These are phyloP conservation scores for Pyrenophora seminiperda DNA, from an alignment of 2,329 filamentous ascomycete species.

Conservation along the genomic window DNA sequence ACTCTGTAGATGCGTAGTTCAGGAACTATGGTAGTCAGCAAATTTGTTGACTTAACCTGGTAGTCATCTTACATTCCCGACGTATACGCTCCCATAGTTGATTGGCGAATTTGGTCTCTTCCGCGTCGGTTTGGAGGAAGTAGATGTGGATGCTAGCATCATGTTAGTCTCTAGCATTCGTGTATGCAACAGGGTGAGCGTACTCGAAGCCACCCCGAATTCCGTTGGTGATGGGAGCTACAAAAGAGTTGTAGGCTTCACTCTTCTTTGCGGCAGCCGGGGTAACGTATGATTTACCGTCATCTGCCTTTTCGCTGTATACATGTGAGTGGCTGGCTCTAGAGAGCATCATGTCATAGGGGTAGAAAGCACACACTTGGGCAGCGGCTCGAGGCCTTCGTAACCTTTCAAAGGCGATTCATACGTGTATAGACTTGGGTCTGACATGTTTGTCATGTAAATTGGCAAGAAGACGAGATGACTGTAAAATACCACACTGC, in stretches of 20 bases:
- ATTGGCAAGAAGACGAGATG: not conserved
- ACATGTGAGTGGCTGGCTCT: slow-evolving; percentile 10
- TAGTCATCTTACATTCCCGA: slow-evolving; percentile 68
- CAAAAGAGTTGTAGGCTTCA: slow-evolving; percentile 72
- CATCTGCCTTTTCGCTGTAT: slow-evolving; percentile 62
- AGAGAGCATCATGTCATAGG: not conserved
- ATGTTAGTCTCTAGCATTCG: not conserved
- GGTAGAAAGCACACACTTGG: slow-evolving; percentile 45
- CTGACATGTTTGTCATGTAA: slow-evolving; percentile 42
- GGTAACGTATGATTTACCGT: slow-evolving; percentile 80
- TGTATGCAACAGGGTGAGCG: not conserved
- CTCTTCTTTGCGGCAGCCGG: slow-evolving; percentile 65
- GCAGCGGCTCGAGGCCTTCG: slow-evolving; percentile 60
- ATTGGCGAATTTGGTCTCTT: slow-evolving; percentile 69
- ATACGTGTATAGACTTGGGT: slow-evolving; percentile 55
- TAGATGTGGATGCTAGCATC: slow-evolving; percentile 72
- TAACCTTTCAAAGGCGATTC: slow-evolving; percentile 64
- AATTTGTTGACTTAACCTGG: not conserved
- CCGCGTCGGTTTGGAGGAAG: slow-evolving; percentile 66
- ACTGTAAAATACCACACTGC: not conserved
- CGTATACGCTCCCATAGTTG: slow-evolving; percentile 79
- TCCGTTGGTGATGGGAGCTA: slow-evolving; percentile 69
- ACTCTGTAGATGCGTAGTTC: slow-evolving; percentile 81
- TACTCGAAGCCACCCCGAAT: slow-evolving; percentile 74
- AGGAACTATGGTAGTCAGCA: slow-evolving; percentile 64